phyloP scores from a whole-genome alignment of 2,329 filamentous ascomycete genomes.

The Trichoderma pleuroti region DNA sequence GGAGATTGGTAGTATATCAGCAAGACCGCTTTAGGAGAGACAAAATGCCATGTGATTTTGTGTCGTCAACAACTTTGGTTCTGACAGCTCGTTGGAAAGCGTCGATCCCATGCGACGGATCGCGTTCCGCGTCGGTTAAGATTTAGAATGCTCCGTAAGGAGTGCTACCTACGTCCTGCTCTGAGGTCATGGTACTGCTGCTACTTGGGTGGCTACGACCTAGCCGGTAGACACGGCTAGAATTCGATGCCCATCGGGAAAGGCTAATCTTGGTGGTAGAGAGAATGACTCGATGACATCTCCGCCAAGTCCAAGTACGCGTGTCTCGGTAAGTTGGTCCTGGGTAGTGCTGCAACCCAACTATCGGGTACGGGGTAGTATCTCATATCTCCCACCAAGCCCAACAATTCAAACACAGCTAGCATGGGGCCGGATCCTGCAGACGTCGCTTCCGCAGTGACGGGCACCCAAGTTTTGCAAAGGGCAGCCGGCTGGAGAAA shows the following conservation, averaged over 20 bases:
- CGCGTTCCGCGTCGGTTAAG: background rate
- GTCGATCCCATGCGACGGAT: background rate
- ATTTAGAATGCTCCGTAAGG: background rate
- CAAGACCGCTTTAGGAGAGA: background rate
- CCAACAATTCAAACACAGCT: background rate
- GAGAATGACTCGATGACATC: background rate
- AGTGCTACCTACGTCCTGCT: background rate
- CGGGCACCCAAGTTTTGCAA: background rate
- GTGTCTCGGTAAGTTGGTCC: background rate
- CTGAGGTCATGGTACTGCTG: background rate
- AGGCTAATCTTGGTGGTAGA: background rate
- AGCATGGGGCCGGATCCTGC: background rate
- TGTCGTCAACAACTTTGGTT: background rate
- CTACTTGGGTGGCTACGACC: background rate
- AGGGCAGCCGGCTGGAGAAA: background rate
- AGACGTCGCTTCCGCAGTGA: background rate
- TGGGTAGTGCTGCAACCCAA: background rate
- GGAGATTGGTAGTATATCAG: background rate
- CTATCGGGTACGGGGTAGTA: background rate
- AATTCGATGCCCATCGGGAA: background rate
- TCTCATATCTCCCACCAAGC: background rate
- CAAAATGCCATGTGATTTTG: background rate
- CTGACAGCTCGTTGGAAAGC: background rate
- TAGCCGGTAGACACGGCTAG: background rate
- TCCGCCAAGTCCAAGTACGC: background rate